These are phyloP conservation scores for Backusella tarrabulga DNA, from an alignment of 192 early-diverging fungal species.

Conservation along the genomic window DNA sequence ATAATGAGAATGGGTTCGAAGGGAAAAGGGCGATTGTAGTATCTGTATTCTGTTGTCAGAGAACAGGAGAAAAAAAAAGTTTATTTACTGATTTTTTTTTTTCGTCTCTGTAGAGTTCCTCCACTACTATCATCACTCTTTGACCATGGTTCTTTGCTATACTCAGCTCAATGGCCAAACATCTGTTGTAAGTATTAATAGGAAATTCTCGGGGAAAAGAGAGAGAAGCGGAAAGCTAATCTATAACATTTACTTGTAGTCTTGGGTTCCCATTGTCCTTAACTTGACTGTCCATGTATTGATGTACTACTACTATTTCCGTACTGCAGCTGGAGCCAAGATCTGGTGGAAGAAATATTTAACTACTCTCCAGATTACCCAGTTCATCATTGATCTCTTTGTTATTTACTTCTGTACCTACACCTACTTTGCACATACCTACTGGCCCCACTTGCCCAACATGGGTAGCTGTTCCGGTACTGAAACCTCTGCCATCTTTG, in stretches of 20 bases:
- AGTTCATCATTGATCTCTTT: conserved; percentile 84
- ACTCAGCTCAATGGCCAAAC: conserved; percentile 70
- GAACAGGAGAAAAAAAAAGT: not conserved
- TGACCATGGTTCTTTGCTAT: conserved; percentile 86
- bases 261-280: conserved; percentile 75
- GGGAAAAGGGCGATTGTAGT: not conserved
- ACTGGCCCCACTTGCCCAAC: conserved; percentile 59
- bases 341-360: conserved; percentile 94
- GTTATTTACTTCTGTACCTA: conserved; percentile 85
- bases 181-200: conserved; percentile 61
- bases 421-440: conserved; percentile 71
- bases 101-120: conserved; percentile 62
- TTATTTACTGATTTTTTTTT: conserved; percentile 3
- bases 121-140: conserved; percentile 89
- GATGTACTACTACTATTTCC: conserved; percentile 89
- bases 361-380: conserved; percentile 84
- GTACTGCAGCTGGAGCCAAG: conserved; percentile 65
- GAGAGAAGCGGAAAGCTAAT: not conserved
- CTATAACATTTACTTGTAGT: conserved; percentile 17
- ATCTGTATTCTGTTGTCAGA: not conserved
- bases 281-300: conserved; percentile 86
- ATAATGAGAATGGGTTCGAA: not conserved
- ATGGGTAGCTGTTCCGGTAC: conserved; percentile 69
- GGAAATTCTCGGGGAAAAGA: not conserved
- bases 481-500: conserved; percentile 75